Evolutionary conservation across 1,284 basidiomycete genomes (phyloP), one percentile per base, ranked within the genome.

Genomic region (Melanopsichium pennsylvanicum): DNA sequence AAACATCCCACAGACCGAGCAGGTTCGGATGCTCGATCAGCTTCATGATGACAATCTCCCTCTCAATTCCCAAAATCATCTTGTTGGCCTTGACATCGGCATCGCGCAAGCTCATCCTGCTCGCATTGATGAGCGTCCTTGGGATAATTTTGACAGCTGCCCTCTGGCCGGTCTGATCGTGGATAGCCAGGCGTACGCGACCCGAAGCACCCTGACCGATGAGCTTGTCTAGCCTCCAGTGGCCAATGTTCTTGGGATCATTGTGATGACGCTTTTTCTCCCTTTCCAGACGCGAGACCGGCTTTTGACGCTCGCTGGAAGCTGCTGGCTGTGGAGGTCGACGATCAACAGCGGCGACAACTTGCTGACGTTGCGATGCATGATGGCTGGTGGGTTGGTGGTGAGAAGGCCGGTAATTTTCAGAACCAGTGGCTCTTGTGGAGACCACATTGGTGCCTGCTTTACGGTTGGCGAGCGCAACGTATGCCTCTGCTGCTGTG

Each of bases 41-140:
- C 82, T 97, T 97, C 95, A 99, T 97, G 81, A 98, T 91, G 73
- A 97, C 93, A 61, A 98, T 97, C 83, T 99, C 96, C 67, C 94
- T 88, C 82, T 97, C 93, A 69, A 97, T 89, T 38, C 89, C 89
- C 39, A 92, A 86, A 59, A 90, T 85, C 72, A 92, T 88, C 83
- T 94, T 95, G 76, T 96, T 92, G 60, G 87, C 70, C 88, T 83
- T 83, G 49, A 80, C 88, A 21, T 85, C 86, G 12, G 89, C 86
- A 66, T 88, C 86, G 62, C 86, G 85, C 70, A 92, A 84, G 49
- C 89, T 90, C 81, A 88, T 86, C 19, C 87, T 85, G 44, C 90
- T 90, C 48, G 85, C 85, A 43, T 91, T 83, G 62, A 89, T 84
- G 62, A 92, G 86, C 43, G 87, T 87, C 82, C 95, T 95, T 31